Evolutionary conservation across 1,284 basidiomycete species (phyloP), one percentile per base, ranked within the genome.

Genomic region (Mycosarcoma maydis): DNA sequence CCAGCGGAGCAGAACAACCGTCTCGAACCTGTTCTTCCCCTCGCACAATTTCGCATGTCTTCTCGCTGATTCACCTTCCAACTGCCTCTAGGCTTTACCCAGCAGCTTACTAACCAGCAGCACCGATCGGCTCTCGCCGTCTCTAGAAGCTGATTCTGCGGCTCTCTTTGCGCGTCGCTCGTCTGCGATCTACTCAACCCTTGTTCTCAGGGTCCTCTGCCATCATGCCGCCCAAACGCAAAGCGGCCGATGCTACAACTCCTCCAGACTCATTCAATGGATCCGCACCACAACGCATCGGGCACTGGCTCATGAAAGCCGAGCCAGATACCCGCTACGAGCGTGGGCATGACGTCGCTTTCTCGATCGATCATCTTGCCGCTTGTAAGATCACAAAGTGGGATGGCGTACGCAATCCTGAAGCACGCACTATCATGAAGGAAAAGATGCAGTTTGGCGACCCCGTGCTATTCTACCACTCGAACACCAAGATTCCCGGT

Each of bases 361-460:
- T 80, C 44, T 75, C 74, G 41, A 56, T 77, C 27, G 74, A 78
- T 52, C 53, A 60, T 23, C 62, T 80, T 29, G 49, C 58, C 13
- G 46, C 55, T 13, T 51, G 52, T 27, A 41, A 57, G 40, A 88
- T 86, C 8, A 92, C 92, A 0, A 85, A 89, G 17, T 96, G 94
- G 94, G 94, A 96, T 77, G 94, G 94, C 51, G 90, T 94, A 19
- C 76, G 94, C 37, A 96, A 92, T 79, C 91, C 92, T 71, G 90
- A 95, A 83, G 95, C 94, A 2, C 88, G 91, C 75, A 94, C 93
- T 74, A 84, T 94, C 59, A 94, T 98, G 90, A 91, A 90, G 80
- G 73, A 77, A 0, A 73, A 82, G 67, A 98, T 98, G 94, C 87
- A 87, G 72, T 72, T 88, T 7, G 92, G 90, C 20, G 92, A 98